Evolutionary conservation across 345 rosid genomes (phyloP).

Genomic region (Populus simonii): DNA sequence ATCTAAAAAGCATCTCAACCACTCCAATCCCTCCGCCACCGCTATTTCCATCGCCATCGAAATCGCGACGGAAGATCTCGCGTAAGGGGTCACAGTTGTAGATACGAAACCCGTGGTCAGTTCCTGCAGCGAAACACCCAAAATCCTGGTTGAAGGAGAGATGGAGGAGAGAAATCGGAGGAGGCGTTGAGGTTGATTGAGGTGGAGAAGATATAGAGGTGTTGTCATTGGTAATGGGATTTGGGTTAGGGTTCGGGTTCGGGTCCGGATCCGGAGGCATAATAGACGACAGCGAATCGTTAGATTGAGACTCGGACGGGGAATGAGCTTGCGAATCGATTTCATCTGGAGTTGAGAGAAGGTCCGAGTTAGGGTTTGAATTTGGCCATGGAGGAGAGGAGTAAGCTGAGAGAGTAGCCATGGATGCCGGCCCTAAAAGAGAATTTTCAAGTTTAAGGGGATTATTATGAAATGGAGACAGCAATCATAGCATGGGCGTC

Average conservation of each 20-base stretch:
- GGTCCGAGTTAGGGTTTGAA: constrained; percentile 27
- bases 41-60: constrained; percentile 37
- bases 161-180: constrained; percentile 50
- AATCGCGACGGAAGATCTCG: constrained; percentile 91
- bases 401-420: constrained; percentile 74
- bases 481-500: neutral
- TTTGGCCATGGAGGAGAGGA: constrained; percentile 54
- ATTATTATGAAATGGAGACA: neutral
- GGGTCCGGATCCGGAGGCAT: constrained; percentile 32
- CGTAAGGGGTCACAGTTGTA: constrained; percentile 90
- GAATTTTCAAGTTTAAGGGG: neutral
- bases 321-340: constrained; percentile 22
- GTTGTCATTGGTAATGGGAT: constrained; percentile 16
- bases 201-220: constrained; percentile 18
- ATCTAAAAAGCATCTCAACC: constrained; percentile 87
- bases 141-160: constrained; percentile 85
- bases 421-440: constrained; percentile 16
- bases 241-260: constrained; percentile 15
- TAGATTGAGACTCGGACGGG: constrained; percentile 34
- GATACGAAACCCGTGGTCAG: constrained; percentile 90
- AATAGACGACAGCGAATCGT: constrained; percentile 49
- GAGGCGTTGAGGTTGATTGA: constrained; percentile 15
- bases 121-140: constrained; percentile 84
- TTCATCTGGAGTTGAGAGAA: constrained; percentile 12
- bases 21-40: constrained; percentile 66